phyloP scores from a whole-genome alignment of 257 asterid genomes.

The Buddleja alternifolia region DNA sequence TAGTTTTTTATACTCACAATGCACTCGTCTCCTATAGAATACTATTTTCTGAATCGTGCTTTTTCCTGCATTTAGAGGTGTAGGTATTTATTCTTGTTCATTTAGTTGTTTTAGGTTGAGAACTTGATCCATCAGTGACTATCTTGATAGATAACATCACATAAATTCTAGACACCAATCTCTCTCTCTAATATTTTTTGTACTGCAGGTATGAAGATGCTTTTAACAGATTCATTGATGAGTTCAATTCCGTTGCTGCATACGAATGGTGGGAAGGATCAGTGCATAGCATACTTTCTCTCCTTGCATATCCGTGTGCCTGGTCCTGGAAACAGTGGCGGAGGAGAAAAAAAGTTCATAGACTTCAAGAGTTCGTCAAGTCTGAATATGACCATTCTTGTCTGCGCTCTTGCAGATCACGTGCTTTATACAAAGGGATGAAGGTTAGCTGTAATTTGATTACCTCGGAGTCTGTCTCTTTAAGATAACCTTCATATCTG shows the following conservation, averaged over 20 bases:
- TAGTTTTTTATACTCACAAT: constrained; percentile 21
- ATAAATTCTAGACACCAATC: neutral
- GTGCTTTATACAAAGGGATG: constrained; percentile 97
- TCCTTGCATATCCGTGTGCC: constrained; percentile 94
- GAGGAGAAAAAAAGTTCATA: constrained; percentile 81
- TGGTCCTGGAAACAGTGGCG: constrained; percentile 99
- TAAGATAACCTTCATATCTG: constrained; percentile 2
- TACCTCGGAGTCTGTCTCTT: constrained; percentile 27
- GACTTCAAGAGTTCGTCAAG: constrained; percentile 90
- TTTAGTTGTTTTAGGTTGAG: constrained; percentile 15
- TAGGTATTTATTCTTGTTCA: constrained; percentile 12
- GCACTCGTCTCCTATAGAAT: neutral
- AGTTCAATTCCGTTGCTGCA: constrained; percentile 88
- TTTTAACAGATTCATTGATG: constrained; percentile 91
- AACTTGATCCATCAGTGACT: neutral
- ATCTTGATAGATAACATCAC: neutral
- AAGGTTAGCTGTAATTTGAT: constrained; percentile 59
- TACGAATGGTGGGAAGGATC: constrained; percentile 99
- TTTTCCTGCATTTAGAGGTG: constrained; percentile 23
- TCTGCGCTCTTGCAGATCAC: constrained; percentile 90
- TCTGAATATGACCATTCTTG: constrained; percentile 97
- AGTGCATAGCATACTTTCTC: constrained; percentile 89
- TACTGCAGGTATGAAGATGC: constrained; percentile 93
- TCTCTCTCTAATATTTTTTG: constrained; percentile 16
- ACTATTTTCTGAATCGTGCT: neutral